Conservation (phyloP, 2,329 filamentous ascomycete genomes). For the Tolypocladium tropicale region DNA sequence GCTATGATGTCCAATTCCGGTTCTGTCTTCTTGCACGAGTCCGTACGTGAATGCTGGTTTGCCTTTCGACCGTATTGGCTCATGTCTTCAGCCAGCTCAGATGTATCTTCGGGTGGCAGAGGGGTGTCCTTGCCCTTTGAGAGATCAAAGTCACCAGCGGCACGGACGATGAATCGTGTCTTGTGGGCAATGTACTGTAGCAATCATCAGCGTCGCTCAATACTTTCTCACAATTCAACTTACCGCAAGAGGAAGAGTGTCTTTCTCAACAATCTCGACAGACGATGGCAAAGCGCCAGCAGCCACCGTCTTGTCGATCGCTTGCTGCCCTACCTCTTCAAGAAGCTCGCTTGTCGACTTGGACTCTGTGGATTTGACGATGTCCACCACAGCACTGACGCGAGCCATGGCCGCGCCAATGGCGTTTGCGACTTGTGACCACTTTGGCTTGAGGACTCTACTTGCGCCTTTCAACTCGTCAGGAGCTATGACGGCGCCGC, state of each 20-base stretch:
- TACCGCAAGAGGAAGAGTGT: constrained; percentile 42
- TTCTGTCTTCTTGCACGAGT: constrained; percentile 1
- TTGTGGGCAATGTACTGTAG: constrained; percentile 39
- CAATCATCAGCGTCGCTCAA: background rate
- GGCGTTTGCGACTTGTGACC: constrained; percentile 52
- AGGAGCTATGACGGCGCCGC: constrained; percentile 49
- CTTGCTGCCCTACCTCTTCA: constrained; percentile 26
- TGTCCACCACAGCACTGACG: constrained; percentile 44
- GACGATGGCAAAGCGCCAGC: constrained; percentile 33
- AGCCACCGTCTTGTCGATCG: constrained; percentile 31
- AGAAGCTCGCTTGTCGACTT: constrained; percentile 26
- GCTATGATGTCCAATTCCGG: constrained; percentile 22
- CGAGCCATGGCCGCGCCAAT: constrained; percentile 54
- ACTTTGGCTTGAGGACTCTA: constrained; percentile 43
- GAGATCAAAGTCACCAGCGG: constrained; percentile 47
- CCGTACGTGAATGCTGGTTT: background rate
- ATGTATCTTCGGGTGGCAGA: constrained; percentile 1
- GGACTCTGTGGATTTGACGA: constrained; percentile 35
- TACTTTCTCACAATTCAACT: constrained; percentile 2
- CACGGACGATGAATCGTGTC: constrained; percentile 46
- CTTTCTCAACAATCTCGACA: constrained; percentile 39
- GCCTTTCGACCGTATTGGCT: constrained; percentile 9
- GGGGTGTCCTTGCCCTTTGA: constrained; percentile 3
- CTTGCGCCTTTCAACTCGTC: constrained; percentile 44
- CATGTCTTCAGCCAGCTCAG: constrained; percentile 7